Base-by-base conservation (phyloP, 2,329 filamentous ascomycete genomes). In the Fusarium temperatum region DNA sequence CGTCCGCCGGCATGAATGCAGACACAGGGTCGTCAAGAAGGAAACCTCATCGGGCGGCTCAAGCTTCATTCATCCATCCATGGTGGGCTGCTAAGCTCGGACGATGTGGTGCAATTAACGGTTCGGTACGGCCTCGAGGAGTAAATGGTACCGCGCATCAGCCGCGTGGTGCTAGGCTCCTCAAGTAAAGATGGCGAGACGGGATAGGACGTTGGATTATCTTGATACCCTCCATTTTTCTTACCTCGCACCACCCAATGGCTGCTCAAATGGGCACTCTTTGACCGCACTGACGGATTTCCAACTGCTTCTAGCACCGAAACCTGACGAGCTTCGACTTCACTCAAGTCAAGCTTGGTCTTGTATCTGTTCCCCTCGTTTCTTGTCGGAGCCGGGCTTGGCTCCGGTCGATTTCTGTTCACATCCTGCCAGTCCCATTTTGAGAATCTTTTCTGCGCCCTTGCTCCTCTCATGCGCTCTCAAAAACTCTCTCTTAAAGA, bases 351-450 rank as follows among this genome's bases (percentile, higher is more conserved):
- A 36, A 53, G 32, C n/a, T n/a, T n/a, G n/a, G n/a, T 77, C 63
- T 73, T 76, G 74, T 76, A 71, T 72, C 76, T 74, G 58, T 66
- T 76, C 74, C 74, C 74, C 72, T 75, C 73, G 75, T 77, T 68
- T 64, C 62, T 78, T 47, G 75, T 78, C 77, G 77, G 77, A 78
- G 76, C 50, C 77, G 77, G 77, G 69, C 77, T 78, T 78, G 73
- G 74, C 77, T 78, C 77, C 77, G 76, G 77, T 71, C 74, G 51
- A 78, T 69, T 77, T 78, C 75, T 73, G 68, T 78, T 78, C 71
- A 77, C 67, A 74, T 76, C 63, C 74, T 78, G 67, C 76, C 76
- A 73, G 75, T 78, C 74, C 75, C 76, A 72, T 77, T 78, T 77
- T 70, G 67, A 73, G 74, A 76, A 76, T 78, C 75, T 77, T 77